These are phyloP conservation scores for Thermothielavioides terrestris DNA, from an alignment of 495 filamentous ascomycete genomes.

Conservation along the genomic window DNA sequence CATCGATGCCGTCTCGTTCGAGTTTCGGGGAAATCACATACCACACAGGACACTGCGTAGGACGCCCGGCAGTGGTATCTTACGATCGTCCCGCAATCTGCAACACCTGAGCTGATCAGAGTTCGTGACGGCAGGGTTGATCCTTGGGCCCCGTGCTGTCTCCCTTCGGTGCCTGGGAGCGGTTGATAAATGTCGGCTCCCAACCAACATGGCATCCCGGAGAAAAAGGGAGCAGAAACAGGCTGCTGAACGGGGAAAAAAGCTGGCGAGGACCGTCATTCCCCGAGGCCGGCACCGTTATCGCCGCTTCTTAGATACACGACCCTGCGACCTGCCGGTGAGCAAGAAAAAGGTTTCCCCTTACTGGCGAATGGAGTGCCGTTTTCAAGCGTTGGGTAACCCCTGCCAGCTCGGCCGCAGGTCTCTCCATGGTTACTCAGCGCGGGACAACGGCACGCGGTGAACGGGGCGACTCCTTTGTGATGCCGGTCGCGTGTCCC, in stretches of 20 bases:
- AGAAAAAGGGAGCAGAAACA: background rate
- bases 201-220: background rate
- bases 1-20: background rate
- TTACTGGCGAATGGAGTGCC: slow-evolving; percentile 3
- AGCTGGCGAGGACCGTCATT: too few species aligned
- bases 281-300: too few species aligned
- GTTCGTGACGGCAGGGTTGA: background rate
- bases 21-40: background rate
- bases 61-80: background rate
- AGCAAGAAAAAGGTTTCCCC: background rate
- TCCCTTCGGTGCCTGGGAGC: background rate
- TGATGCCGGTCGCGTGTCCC: background rate
- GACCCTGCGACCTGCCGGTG: too few species aligned
- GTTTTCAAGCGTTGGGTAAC: background rate
- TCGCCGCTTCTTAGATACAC: too few species aligned
- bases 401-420: slow-evolving; percentile 3
- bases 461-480: background rate
- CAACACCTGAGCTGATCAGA: background rate
- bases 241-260: background rate
- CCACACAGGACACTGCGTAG: background rate
- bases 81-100: background rate
- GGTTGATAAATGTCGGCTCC: background rate
- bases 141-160: background rate
- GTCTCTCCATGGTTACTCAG: background rate
- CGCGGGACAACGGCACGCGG: slow-evolving; percentile 1